Conservation (phyloP, 2,329 filamentous ascomycete genomes). For the Beauveria medogensis region DNA sequence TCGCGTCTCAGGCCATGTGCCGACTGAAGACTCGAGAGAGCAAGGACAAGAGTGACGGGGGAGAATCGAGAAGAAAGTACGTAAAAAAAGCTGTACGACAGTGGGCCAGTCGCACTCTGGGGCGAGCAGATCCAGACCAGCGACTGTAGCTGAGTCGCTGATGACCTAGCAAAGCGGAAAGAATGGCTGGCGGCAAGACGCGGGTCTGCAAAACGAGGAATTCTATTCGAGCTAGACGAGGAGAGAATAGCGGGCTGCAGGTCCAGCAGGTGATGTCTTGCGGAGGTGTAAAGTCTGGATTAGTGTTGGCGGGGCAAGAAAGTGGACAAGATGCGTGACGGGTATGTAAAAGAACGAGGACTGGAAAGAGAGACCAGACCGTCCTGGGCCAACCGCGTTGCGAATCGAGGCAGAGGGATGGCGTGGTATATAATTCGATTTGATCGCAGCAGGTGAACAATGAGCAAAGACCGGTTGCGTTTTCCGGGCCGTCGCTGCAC, state of each 20-base stretch:
- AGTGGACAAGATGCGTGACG: conserved; percentile 5
- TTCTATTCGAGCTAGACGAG: neutral
- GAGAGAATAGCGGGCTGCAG: conserved; percentile 6
- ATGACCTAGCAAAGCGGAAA: neutral
- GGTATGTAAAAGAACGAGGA: neutral
- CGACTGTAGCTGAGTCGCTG: neutral
- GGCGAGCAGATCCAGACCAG: neutral
- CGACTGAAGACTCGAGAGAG: neutral
- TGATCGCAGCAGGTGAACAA: neutral
- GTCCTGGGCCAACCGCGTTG: neutral
- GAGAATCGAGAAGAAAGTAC: conserved; percentile 5
- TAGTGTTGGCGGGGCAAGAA: conserved; percentile 8
- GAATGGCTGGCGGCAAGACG: conserved; percentile 6
- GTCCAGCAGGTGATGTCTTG: conserved; percentile 5
- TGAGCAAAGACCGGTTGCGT: neutral
- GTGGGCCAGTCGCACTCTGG: conserved; percentile 7
- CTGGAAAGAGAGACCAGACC: neutral
- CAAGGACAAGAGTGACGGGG: neutral
- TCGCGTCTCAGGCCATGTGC: conserved; percentile 11
- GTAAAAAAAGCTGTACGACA: conserved; percentile 11
- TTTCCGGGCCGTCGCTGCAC: conserved; percentile 2
- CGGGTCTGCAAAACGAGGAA: conserved; percentile 6
- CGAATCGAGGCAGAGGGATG: neutral
- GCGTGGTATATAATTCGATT: neutral
- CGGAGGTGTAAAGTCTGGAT: conserved; percentile 4